These are phyloP conservation scores for Geoglossum glabrum DNA, from an alignment of 495 filamentous ascomycete species.

Conservation along the genomic window DNA sequence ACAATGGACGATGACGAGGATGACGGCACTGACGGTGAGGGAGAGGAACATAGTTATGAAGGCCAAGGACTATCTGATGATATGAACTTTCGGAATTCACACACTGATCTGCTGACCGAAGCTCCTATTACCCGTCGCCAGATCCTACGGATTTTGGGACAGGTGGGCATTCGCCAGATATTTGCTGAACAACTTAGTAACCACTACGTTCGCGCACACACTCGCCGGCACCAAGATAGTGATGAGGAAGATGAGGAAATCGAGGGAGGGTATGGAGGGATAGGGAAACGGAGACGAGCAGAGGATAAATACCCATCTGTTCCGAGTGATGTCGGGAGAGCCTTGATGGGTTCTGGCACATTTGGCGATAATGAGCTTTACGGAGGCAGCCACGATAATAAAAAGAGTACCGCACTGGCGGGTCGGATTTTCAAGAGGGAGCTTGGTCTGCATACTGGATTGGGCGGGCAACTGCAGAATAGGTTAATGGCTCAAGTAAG, in stretches of 20 bases:
- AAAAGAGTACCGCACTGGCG: slow-evolving; percentile 39
- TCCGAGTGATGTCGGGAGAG: slow-evolving; percentile 51
- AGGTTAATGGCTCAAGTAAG: slow-evolving; percentile 46
- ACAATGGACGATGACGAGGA: slow-evolving; percentile 25
- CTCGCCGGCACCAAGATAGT: not conserved
- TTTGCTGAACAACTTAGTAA: not conserved
- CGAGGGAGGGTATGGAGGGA: slow-evolving; percentile 11
- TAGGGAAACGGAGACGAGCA: slow-evolving; percentile 14
- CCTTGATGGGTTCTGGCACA: slow-evolving; percentile 58
- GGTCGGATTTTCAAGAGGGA: slow-evolving; percentile 59
- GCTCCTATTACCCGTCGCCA: not conserved
- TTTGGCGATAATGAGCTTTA: slow-evolving; percentile 47
- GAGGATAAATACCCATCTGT: slow-evolving; percentile 46
- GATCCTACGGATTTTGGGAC: not conserved
- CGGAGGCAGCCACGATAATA: slow-evolving; percentile 27
- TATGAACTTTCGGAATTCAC: not conserved
- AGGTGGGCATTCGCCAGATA: not conserved
- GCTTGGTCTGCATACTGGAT: slow-evolving; percentile 38
- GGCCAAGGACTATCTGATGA: too few relatives aligned
- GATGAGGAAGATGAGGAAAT: slow-evolving; percentile 9
- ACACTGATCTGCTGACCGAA: slow-evolving; percentile 4
- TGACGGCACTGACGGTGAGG: slow-evolving; percentile 23
- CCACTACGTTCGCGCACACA: not conserved
- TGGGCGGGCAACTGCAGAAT: slow-evolving; percentile 32
- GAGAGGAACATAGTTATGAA: too few relatives aligned